Base-by-base conservation (phyloP, 345 rosid species). In the Brassica cretica region DNA sequence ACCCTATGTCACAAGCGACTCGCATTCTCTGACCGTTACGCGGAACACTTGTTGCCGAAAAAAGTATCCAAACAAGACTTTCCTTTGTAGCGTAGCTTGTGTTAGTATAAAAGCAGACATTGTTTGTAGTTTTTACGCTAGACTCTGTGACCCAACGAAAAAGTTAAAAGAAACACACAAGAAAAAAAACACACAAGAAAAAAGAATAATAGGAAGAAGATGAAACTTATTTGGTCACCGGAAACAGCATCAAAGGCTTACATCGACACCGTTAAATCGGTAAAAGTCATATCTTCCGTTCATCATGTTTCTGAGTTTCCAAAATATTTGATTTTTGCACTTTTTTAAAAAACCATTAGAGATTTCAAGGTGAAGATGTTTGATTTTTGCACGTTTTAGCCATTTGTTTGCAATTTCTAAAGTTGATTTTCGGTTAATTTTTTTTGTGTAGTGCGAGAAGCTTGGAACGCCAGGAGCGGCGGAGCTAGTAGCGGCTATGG, bases 181-280 rank as follows among this genome's bases (percentile, higher is more conserved):
- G 0, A 21, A 21, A 21, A 21, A 21, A 21, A 21, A 2, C 49
- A 18, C 35, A 66, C 41, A 12, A 19, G 4, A 29, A 79, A 27
- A 8, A 16, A n/a, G 1, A 46, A 37, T 7, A 72, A 68, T 18
- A 44, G 25, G 25, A 73, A 59, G 21, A 76, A 82, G 56, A 94
- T 94, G 98, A 94, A 91, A 93, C 87, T 89, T 0, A 87, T 89
- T 71, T 94, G 98, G 98, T 89, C 97, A 1, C 95, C 98, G 2
- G 98, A 94, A 74, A 84, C 83, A 19, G 98, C 98, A 53, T 86
- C 89, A 4, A 89, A 86, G 76, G 98, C 98, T 55, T 94, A 89
- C 79, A 88, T 94, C 70, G 97, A 87, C 64, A 92, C 98, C 1
- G 92, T 92, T 69, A 87, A 88, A 88, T 83, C 83, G 3, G 98